A percentile compares a stretch with the other conserved stretches of the same genome.
phyloP scores from a whole-genome alignment of 192 early-diverging fungal genomes.

The Linnemannia zychae region DNA sequence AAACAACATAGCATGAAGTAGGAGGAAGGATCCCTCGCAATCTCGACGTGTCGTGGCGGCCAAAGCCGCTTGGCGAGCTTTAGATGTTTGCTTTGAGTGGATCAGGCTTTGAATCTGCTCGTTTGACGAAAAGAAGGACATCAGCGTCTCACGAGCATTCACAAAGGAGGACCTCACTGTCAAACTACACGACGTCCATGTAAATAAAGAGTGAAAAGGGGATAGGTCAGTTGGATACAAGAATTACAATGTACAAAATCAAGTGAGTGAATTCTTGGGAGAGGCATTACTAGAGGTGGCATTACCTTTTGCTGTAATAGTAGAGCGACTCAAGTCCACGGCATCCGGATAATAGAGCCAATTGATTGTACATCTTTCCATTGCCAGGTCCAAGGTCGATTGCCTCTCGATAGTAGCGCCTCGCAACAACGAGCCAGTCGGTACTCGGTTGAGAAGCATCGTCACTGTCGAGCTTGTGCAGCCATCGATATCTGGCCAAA shows the following conservation, averaged over 20 bases:
- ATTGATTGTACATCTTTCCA: slow-evolving; percentile 67
- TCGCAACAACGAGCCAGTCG: slow-evolving; percentile 47
- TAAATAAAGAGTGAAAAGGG: background rate
- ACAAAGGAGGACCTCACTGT: slow-evolving; percentile 66
- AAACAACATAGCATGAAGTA: slow-evolving; percentile 71
- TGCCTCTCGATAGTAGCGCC: slow-evolving; percentile 47
- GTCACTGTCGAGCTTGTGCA: slow-evolving; percentile 51
- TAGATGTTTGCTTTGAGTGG: slow-evolving; percentile 33
- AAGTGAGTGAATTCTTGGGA: background rate
- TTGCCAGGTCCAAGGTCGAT: slow-evolving; percentile 57
- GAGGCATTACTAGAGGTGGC: too few relatives aligned
- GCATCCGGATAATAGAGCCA: slow-evolving; percentile 58
- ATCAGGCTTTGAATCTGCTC: slow-evolving; percentile 51
- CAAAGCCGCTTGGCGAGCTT: slow-evolving; percentile 20
- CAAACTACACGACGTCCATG: slow-evolving; percentile 42
- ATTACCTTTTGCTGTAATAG: slow-evolving; percentile 58
- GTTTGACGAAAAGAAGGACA: slow-evolving; percentile 63
- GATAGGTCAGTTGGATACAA: background rate
- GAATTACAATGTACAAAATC: slow-evolving; percentile 32
- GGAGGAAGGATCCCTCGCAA: slow-evolving; percentile 55
- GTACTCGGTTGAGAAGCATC: slow-evolving; percentile 9
- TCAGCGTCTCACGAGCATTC: slow-evolving; percentile 65
- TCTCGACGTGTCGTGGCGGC: slow-evolving; percentile 27
- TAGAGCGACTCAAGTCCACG: slow-evolving; percentile 45
- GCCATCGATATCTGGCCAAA: slow-evolving; percentile 66